These are phyloP conservation scores for Fusarium protoensiforme DNA, from an alignment of 2,329 filamentous ascomycete genomes.

Conservation along the genomic window DNA sequence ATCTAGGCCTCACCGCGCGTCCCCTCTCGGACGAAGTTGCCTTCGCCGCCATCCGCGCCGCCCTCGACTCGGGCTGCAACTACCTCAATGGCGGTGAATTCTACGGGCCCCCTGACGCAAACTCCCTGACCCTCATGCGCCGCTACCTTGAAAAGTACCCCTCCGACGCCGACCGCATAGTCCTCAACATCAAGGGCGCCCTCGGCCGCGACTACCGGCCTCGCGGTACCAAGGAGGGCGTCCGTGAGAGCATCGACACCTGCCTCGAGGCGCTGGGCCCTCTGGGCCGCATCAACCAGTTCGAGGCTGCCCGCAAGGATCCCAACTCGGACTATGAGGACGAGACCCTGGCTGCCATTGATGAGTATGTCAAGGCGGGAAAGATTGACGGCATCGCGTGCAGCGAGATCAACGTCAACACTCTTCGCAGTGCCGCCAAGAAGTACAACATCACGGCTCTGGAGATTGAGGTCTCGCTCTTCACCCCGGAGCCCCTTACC, in stretches of 20 bases:
- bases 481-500: slow-evolving; percentile 54
- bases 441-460: slow-evolving; percentile 55
- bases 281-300: slow-evolving; percentile 64
- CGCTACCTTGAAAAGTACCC: slow-evolving; percentile 70
- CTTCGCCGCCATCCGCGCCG: slow-evolving; percentile 64
- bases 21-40: slow-evolving; percentile 49
- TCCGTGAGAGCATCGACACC: slow-evolving; percentile 66
- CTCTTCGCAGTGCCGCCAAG: slow-evolving; percentile 57
- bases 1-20: slow-evolving; percentile 30
- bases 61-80: slow-evolving; percentile 54
- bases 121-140: slow-evolving; percentile 67
- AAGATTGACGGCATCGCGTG: slow-evolving; percentile 60
- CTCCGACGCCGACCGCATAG: slow-evolving; percentile 67
- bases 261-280: slow-evolving; percentile 55
- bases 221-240: slow-evolving; percentile 61
- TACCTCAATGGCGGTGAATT: slow-evolving; percentile 71
- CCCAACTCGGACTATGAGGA: slow-evolving; percentile 58
- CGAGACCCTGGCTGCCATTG: slow-evolving; percentile 54
- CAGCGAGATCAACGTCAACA: slow-evolving; percentile 57
- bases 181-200: slow-evolving; percentile 71
- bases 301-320: slow-evolving; percentile 68
- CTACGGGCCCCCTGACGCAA: slow-evolving; percentile 66
- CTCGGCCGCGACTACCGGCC: slow-evolving; percentile 50
- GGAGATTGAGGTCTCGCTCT: slow-evolving; percentile 63
- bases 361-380: slow-evolving; percentile 58